These are phyloP conservation scores for Hypoxylon sp. DNA, from an alignment of 2,329 filamentous ascomycete species.

Conservation along the genomic window DNA sequence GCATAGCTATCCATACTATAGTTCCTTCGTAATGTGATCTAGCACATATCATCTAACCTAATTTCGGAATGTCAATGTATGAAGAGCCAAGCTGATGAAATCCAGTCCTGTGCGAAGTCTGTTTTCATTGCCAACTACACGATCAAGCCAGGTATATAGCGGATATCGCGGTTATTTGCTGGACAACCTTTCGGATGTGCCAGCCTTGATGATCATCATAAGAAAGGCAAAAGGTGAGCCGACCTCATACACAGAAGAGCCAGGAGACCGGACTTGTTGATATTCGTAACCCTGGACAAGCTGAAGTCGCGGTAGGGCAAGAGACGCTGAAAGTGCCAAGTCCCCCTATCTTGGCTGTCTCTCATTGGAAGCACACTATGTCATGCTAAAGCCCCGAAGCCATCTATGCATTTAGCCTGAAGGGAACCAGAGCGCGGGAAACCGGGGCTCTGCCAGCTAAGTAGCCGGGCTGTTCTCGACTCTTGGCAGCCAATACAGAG, in stretches of 20 bases:
- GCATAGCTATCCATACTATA: neutral
- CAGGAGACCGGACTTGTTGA: neutral
- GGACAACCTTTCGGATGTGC: too few species aligned
- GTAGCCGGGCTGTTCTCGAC: neutral
- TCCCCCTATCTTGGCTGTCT: neutral
- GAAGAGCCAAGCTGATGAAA: too few species aligned
- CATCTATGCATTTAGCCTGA: conserved; percentile 31
- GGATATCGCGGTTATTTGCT: too few species aligned
- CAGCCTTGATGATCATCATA: too few species aligned
- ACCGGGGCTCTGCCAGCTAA: conserved; percentile 15
- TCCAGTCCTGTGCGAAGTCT: too few species aligned
- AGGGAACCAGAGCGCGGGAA: conserved; percentile 32
- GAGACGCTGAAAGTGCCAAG: neutral
- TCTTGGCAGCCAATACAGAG: neutral
- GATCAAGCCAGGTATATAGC: neutral
- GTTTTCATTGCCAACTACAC: too few species aligned
- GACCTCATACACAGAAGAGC: neutral
- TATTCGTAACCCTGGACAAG: neutral
- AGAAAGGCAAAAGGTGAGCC: too few species aligned
- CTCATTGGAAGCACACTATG: neutral
- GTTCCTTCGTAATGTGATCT: neutral
- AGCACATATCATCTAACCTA: too few species aligned
- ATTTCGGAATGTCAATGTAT: too few species aligned
- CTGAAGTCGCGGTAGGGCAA: neutral
- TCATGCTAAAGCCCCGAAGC: conserved; percentile 23